phyloP scores from a whole-genome alignment of 169 alveolate genomes.

The Blepharisma undulans region DNA sequence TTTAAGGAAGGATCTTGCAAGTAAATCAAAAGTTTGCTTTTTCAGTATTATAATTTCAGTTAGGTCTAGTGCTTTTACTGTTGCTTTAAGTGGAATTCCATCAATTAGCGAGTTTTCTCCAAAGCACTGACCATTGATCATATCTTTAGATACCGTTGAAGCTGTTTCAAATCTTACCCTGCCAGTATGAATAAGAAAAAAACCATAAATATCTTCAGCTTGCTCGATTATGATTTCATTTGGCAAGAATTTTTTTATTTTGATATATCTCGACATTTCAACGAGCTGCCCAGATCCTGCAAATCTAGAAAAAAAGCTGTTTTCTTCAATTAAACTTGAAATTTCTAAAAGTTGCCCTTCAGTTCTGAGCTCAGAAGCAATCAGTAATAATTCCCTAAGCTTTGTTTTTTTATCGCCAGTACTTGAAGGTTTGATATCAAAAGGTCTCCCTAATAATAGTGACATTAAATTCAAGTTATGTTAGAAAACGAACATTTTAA shows the following conservation, averaged over 20 bases:
- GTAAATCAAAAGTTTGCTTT: not conserved
- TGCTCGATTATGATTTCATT: not conserved
- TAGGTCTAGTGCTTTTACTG: conserved; percentile 1
- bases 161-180: not conserved
- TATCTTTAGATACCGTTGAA: not conserved
- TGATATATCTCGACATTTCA: not conserved
- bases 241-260: not conserved
- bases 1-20: not conserved
- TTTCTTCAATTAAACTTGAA: not conserved
- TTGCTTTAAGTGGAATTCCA: not conserved
- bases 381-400: not conserved
- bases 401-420: not conserved
- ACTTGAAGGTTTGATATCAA: not conserved
- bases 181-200: conserved; percentile 13
- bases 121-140: not conserved
- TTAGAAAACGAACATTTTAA: not conserved
- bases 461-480: not conserved
- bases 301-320: not conserved
- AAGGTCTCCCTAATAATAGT: conserved; percentile 17
- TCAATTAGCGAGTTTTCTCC: not conserved
- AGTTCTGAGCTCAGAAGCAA: not conserved
- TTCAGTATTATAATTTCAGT: not conserved
- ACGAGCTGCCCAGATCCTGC: not conserved
- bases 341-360: not conserved
- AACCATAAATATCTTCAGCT: conserved; percentile 14